A percentile compares a stretch with the other conserved stretches of the same genome.
Evolutionary conservation across 768 basidiomycete species (phyloP).

Genomic region (Kwoniella dendrophila): DNA sequence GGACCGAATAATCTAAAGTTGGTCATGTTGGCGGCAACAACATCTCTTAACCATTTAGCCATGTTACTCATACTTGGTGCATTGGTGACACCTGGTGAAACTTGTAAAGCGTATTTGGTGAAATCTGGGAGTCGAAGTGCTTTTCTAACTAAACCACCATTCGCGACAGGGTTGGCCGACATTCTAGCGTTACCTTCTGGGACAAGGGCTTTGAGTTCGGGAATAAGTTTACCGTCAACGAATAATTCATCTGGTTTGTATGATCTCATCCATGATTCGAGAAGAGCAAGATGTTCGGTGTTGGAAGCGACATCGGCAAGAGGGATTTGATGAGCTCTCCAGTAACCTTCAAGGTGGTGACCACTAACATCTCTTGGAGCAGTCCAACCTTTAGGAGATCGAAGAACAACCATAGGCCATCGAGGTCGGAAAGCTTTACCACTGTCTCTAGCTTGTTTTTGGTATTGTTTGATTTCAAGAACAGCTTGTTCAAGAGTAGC

Average conservation of each 20-base stretch:
- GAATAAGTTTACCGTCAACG: conserved; percentile 62
- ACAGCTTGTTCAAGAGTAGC: conserved; percentile 45
- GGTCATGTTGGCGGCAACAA: conserved; percentile 33
- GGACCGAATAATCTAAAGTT: conserved; percentile 49
- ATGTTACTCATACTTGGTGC: conserved; percentile 40
- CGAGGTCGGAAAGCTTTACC: conserved; percentile 52
- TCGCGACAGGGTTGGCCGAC: conserved; percentile 48
- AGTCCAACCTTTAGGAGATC: conserved; percentile 62
- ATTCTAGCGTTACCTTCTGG: conserved; percentile 58
- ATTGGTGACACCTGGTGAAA: conserved; percentile 39
- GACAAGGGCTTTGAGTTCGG: conserved; percentile 65
- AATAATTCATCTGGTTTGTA: conserved; percentile 74
- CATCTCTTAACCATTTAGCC: conserved; percentile 43
- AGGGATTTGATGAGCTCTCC: conserved; percentile 85
- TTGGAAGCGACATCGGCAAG: conserved; percentile 74
- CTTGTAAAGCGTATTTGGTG: conserved; percentile 39
- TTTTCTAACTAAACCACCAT: conserved; percentile 41
- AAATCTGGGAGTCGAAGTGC: conserved; percentile 40
- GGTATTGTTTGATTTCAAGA: conserved; percentile 43
- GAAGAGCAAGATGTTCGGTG: conserved; percentile 64
- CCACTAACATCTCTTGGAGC: conserved; percentile 70
- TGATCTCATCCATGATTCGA: conserved; percentile 73
- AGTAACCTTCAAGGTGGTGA: conserved; percentile 76
- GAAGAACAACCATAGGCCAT: conserved; percentile 53
- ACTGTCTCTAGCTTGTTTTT: conserved; percentile 44